Base-by-base conservation (phyloP, 345 rosid genomes). In the Fremontodendron californicum region DNA sequence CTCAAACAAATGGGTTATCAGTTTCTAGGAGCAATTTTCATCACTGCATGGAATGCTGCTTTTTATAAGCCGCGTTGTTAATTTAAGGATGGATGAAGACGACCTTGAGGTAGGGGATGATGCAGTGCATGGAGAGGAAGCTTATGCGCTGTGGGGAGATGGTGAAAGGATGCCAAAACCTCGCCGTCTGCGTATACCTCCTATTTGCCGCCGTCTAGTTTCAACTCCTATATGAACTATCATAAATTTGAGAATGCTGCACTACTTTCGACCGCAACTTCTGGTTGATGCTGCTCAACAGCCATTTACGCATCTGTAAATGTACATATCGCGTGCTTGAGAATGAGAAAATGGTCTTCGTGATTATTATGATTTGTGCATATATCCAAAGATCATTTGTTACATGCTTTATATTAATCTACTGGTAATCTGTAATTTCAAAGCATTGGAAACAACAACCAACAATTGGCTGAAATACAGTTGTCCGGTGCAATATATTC, bases 81-180 rank as follows among this genome's bases (percentile, higher is more conserved):
- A 84, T 60, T 87, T 88, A 54, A 85, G 92, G 81, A 86, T 85
- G 89, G 46, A 75, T 7, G 89, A 87, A 6, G 89, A 88, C 8
- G 88, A 84, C 61, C 88, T 87, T 5, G 89, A 87, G 78, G 79
- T 87, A 1, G 89, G 92, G 33, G 92, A 88, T 13, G 86, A 86
- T 48, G 90, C 92, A 1, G 86, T 83, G 42, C 89, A 90, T 2
- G 89, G 90, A 3, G 90, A 90, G 79, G 90, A 90, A 77, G 94
- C 90, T 15, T 75, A 45, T 75, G 70, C 78, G 5, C 57, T 29
- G 29, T 62, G 78, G 71, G 78, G 71, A 16, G 78, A 62, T 46
- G 70, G 78, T 31, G 78, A 75, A 51, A 75, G 43, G 60, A 75
- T 33, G 70, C 78, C 58, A 0, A 74, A 74, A 37, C 76, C 33